Conservation (phyloP, 352 stramenopile genomes). For the Phytophthora multivora region DNA sequence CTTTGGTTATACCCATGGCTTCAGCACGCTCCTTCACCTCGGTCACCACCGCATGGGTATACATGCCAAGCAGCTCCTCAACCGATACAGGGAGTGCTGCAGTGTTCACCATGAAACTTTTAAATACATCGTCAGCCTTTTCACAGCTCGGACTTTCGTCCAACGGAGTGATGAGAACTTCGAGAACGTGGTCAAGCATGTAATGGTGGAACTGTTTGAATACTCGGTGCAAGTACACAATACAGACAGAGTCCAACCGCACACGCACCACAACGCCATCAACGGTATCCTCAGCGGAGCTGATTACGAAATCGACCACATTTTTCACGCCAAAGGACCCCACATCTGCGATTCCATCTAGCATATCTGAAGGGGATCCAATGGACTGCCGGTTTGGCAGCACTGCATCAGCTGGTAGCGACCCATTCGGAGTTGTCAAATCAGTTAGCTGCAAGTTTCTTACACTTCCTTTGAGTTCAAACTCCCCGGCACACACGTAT, state of each 20-base stretch:
- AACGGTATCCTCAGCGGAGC: conserved; percentile 16
- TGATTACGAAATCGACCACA: conserved; percentile 68
- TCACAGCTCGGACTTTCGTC: conserved; percentile 33
- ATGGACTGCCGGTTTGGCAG: conserved; percentile 78
- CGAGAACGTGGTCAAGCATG: conserved; percentile 57
- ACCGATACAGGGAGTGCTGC: conserved; percentile 43
- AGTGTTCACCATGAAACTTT: conserved; percentile 41
- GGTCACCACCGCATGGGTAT: conserved; percentile 28
- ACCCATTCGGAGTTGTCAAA: conserved; percentile 49
- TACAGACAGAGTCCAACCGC: conserved; percentile 78
- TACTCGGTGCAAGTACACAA: conserved; percentile 85
- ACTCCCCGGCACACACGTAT: conserved; percentile 9
- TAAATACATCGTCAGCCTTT: conserved; percentile 38
- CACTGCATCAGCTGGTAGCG: conserved; percentile 28
- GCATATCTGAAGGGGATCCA: conserved; percentile 60
- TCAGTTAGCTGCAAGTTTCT: conserved; percentile 78
- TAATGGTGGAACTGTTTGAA: conserved; percentile 90
- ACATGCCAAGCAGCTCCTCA: conserved; percentile 43
- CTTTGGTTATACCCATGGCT: conserved; percentile 26
- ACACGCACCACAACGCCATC: conserved; percentile 41
- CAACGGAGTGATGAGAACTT: conserved; percentile 33
- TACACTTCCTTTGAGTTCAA: conserved; percentile 66
- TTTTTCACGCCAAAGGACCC: conserved; percentile 66
- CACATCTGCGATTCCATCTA: conserved; percentile 42
- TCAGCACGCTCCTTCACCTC: conserved; percentile 18